Evolutionary conservation across 108 stramenopile species (phyloP), one percentile per base, ranked within the genome.

Genomic region (Cyclostephanos tholiformis): DNA sequence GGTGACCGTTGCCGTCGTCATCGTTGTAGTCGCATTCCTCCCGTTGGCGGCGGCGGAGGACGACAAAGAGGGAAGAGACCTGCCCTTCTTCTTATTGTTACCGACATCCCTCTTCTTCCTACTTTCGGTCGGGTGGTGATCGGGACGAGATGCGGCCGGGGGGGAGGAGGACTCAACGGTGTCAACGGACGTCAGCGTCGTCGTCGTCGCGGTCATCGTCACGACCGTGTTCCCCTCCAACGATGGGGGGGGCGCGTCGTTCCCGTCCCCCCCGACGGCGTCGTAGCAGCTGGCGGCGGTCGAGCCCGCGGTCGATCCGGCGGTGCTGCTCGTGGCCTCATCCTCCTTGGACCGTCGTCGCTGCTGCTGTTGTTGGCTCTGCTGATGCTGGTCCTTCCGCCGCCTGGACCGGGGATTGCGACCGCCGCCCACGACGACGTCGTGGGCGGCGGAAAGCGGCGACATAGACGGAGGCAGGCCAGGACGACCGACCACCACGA

Each of bases 261-360:
- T 51, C 63, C 63, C 48, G 30, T 63, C 20, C 26, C 60, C 29
- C 69, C 67, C 17, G 51, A 41, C 56, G 32, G 14, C 43, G 20
- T 41, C 14, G 39, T 29, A 35, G 38, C 32, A 20, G 36, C 38
- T 48, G 2, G 38, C 59, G 44, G 59, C 46, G 46, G 55, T 51
- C 46, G 30, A 41, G 11, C 41, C 41, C 14, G 65, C 71, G 14
- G 77, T 60, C 39, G 77, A 78, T 32, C 76, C 76, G 48, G 77
- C 64, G 30, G 77, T 78, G 51, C 69, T 71, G 69, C 67, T 71
- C 25, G 77, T 78, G n/a, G 63, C 64, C 44, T 78, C 77, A 27
- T 78, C 77, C 46, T 65, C 65, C 67, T 66, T 70, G 44, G 69
- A 57, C 5, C 13, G 76, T 60, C 17, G 61, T 29, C 20, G 29